Evolutionary conservation across 2,329 filamentous ascomycete species (phyloP).

Genomic region (Aphanoascus verrucosus): DNA sequence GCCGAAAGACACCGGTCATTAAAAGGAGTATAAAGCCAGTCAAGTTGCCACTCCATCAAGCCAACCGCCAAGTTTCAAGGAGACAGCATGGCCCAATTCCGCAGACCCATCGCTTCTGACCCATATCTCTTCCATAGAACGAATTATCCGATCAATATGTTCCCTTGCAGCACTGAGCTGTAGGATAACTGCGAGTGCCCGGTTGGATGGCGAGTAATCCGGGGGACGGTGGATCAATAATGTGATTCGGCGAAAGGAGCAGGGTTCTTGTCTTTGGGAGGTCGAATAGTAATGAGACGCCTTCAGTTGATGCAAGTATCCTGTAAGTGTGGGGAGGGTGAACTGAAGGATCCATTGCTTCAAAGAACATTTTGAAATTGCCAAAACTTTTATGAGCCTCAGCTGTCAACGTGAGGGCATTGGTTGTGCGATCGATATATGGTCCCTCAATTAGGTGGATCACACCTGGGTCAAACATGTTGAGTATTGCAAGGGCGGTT

Average conservation of each 20-base stretch:
- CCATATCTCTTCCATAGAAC: slow-evolving; percentile 22
- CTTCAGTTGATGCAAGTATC: slow-evolving; percentile 1
- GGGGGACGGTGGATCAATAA: slow-evolving; percentile 22
- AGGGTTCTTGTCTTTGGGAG: slow-evolving; percentile 13
- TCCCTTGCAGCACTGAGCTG: slow-evolving; percentile 18
- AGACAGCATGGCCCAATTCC: slow-evolving; percentile 14
- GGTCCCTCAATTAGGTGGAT: slow-evolving; percentile 30
- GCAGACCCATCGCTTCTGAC: slow-evolving; percentile 17
- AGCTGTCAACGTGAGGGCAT: slow-evolving; percentile 30
- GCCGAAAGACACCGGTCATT: too few species aligned
- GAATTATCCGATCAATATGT: slow-evolving; percentile 17
- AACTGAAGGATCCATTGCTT: background rate
- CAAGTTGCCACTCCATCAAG: slow-evolving; percentile 13
- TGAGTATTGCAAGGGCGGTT: slow-evolving; percentile 31
- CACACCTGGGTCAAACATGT: slow-evolving; percentile 35
- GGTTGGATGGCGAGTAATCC: slow-evolving; percentile 17
- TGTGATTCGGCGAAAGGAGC: slow-evolving; percentile 19
- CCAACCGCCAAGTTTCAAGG: slow-evolving; percentile 16
- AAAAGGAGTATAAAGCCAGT: background rate
- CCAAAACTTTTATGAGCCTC: slow-evolving; percentile 17
- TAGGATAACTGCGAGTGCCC: slow-evolving; percentile 15
- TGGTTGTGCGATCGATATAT: slow-evolving; percentile 33
- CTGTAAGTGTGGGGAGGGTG: slow-evolving; percentile 12
- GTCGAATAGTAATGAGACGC: background rate
- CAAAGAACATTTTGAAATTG: slow-evolving; percentile 6